Evolutionary conservation across 768 basidiomycete species (phyloP).

Genomic region (Leccinum sublutescens): DNA sequence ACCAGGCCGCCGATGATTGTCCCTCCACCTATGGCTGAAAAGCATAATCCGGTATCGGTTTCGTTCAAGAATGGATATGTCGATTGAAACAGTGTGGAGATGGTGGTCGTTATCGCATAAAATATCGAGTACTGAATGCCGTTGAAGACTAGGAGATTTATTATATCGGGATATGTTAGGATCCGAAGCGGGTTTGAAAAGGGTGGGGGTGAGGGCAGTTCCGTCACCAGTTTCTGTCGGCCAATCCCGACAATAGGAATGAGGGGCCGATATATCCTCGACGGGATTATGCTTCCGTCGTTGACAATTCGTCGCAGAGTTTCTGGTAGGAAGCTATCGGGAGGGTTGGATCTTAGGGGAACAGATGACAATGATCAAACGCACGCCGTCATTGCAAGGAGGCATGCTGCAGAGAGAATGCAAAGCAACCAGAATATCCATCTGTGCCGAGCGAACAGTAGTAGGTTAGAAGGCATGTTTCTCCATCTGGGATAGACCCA

Average conservation of each 20-base stretch:
- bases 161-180: slow-evolving; percentile 38
- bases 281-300: slow-evolving; percentile 30
- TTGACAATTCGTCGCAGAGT: slow-evolving; percentile 24
- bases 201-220: slow-evolving; percentile 13
- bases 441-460: background rate
- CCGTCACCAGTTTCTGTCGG: slow-evolving; percentile 10
- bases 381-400: slow-evolving; percentile 12
- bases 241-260: slow-evolving; percentile 25
- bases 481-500: slow-evolving; percentile 20
- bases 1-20: slow-evolving; percentile 57
- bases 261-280: slow-evolving; percentile 28
- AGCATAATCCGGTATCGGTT: slow-evolving; percentile 69
- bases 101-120: slow-evolving; percentile 42
- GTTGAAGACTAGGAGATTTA: slow-evolving; percentile 45
- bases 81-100: slow-evolving; percentile 49
- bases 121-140: slow-evolving; percentile 56
- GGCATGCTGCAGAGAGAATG: slow-evolving; percentile 16
- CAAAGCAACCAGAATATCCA: slow-evolving; percentile 26
- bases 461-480: background rate
- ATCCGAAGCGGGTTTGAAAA: slow-evolving; percentile 40
- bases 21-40: slow-evolving; percentile 72
- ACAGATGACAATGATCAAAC: background rate
- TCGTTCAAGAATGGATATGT: slow-evolving; percentile 50
- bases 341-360: background rate
- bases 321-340: slow-evolving; percentile 24